Evolutionary conservation across 75 land plant genomes (phyloP), one percentile per base, ranked within the genome.

Genomic region (Picea sitchensis): DNA sequence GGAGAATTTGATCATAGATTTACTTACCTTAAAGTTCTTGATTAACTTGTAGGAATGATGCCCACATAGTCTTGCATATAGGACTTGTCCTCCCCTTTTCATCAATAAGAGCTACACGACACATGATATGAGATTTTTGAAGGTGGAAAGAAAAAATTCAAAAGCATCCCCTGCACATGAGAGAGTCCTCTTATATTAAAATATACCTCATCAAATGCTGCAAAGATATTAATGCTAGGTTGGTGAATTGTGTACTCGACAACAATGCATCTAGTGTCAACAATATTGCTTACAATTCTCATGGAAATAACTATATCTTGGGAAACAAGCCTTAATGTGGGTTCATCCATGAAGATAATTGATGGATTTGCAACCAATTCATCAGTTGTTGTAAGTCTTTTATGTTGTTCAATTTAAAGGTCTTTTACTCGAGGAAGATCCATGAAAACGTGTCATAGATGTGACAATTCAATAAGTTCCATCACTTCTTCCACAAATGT

Each of bases 181-280:
- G n/a, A n/a, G n/a, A n/a, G n/a, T n/a, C n/a, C n/a, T n/a, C n/a
- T n/a, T n/a, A n/a, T n/a, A n/a, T n/a, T n/a, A n/a, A n/a, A n/a
- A n/a, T n/a, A n/a, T 56, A 86, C 90, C 86, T 90, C 90, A 75
- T 90, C 92, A 75, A 90, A 90, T 15, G 92, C 81, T 78, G 88
- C 92, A 64, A 90, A 90, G 20, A 90, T 90, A 65, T 90, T 90
- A 51, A 90, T 88, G 82, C 92, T 90, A 26, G 92, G 92, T 38
- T 90, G 92, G 73, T 90, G 92, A 54, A 90, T 90, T 32, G 92
- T 90, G 86, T 90, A 90, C n/a, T n/a, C n/a, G 30, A 90, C 90
- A 26, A 90, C 92, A 8, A 90, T 90, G 34, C 92, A 79, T 3
- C 92, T 90, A 0, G 92, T 90, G 61, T 90, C 81, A 14, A 90